Evolutionary conservation across 176 grass and related monocot genomes (phyloP).

Genomic region (Phragmites australis): DNA sequence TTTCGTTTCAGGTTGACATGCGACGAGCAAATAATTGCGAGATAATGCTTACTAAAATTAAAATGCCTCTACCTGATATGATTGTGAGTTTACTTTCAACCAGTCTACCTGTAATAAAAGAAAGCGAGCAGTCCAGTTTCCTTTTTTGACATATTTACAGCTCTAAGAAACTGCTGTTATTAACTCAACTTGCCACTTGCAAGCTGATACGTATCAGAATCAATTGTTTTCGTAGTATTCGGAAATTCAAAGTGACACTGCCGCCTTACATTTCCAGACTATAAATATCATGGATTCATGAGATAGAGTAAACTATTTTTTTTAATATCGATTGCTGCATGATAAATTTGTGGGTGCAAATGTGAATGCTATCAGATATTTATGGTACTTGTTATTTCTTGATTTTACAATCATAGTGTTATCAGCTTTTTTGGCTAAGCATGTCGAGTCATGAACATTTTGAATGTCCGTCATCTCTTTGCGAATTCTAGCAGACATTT

Average conservation of each 20-base stretch:
- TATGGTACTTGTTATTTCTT: not conserved
- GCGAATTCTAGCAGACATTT: not conserved
- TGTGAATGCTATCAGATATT: not conserved
- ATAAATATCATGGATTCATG: not conserved
- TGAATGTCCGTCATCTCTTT: not conserved
- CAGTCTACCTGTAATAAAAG: conserved; percentile 11
- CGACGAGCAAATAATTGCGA: conserved; percentile 97
- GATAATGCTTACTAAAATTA: conserved; percentile 99
- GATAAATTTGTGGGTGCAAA: conserved; percentile 8
- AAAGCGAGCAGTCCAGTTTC: conserved; percentile 19
- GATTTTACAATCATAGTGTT: conserved; percentile 9
- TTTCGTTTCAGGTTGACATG: conserved; percentile 88
- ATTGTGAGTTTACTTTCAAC: conserved; percentile 70
- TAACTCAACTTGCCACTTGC: not conserved
- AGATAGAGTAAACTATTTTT: not conserved
- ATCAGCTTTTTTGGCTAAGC: conserved; percentile 15
- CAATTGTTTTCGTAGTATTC: conserved; percentile 1
- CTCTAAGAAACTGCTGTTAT: not conserved
- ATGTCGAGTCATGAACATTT: not conserved
- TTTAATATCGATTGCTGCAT: not conserved
- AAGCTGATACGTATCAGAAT: not conserved
- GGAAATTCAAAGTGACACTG: not conserved
- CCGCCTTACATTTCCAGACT: not conserved
- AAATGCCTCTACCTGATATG: conserved; percentile 99
- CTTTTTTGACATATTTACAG: not conserved